Base-by-base conservation (phyloP, 805 yeast species). In the Candida insectorum region DNA sequence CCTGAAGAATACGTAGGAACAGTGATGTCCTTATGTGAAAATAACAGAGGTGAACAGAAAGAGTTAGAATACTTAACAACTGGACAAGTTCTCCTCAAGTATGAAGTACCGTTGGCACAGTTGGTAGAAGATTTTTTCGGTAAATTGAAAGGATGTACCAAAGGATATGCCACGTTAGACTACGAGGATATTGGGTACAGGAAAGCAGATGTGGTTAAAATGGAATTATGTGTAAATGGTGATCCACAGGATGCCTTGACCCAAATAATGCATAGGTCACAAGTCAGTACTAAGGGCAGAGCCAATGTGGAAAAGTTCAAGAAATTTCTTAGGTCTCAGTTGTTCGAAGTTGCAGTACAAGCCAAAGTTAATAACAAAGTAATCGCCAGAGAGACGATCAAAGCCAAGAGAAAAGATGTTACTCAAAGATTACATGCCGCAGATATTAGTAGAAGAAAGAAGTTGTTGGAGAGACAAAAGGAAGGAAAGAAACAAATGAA, bases 121-220 rank as follows among this genome's bases (percentile, higher is more conserved):
- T 63, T 91, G 22, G 96, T 93, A 5, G 97, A 91, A 52, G 96
- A 93, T 60, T 91, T 91, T 56, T 89, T 93, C 58, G 97, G 97
- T 2, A 86, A 85, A 54, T 68, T 91, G 38, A 91, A 91, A 55
- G 89, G 96, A 2, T 73, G 79, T 1, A 86, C 97, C 0, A 77
- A 79, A 51, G 98, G 98, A 1, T 91, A 85, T 59, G 97, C 96
- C 0, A 85, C 96, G 0, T 66, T 91, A 33, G 97, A 91, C 60
- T 91, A 91, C 51, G 97, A 93, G 48, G 97, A 91, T 52, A 79
- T 83, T 4, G 98, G 97, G 0, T 91, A 88, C 60, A 71, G 66
- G 44, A 73, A 76, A 21, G 77, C 94, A 1, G 88, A 85, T 51
- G 77, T 91, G 15, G 88, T 85, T 21, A 93, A 91, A 52, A 62